A percentile compares a stretch with the other conserved stretches of the same genome.
phyloP scores from a whole-genome alignment of 805 yeast species.

The Candida ortonii region DNA sequence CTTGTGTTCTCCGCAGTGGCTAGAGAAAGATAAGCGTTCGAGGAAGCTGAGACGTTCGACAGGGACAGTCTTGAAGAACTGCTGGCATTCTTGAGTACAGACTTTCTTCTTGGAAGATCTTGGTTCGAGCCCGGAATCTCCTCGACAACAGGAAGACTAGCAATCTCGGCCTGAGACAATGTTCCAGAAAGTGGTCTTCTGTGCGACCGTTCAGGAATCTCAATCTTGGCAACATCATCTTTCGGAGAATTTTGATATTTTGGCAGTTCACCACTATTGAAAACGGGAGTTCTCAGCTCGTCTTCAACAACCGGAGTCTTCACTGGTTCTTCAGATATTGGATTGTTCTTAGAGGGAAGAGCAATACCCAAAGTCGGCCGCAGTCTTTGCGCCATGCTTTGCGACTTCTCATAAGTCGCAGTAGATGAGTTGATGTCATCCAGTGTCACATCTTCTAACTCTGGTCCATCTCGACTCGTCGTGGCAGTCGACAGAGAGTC shows the following conservation, averaged over 20 bases:
- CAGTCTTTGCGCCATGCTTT: slow-evolving; percentile 46
- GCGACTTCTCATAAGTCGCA: slow-evolving; percentile 11
- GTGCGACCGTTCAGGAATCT: slow-evolving; percentile 35
- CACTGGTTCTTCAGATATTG: slow-evolving; percentile 7
- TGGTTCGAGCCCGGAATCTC: slow-evolving; percentile 1
- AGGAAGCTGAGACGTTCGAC: slow-evolving; percentile 42
- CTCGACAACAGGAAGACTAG: slow-evolving; percentile 1
- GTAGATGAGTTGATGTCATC: slow-evolving; percentile 8
- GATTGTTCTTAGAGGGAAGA: slow-evolving; percentile 17
- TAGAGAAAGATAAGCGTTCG: slow-evolving; percentile 61
- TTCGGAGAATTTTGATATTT: not conserved
- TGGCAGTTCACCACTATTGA: not conserved
- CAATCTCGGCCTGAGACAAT: slow-evolving; percentile 5
- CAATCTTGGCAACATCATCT: slow-evolving; percentile 8
- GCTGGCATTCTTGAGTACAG: slow-evolving; percentile 45
- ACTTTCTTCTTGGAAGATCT: slow-evolving; percentile 32
- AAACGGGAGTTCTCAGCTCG: slow-evolving; percentile 23
- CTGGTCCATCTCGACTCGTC: slow-evolving; percentile 9
- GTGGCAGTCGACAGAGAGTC: slow-evolving; percentile 13
- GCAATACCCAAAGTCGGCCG: slow-evolving; percentile 37
- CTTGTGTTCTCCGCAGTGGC: slow-evolving; percentile 81
- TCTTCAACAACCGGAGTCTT: slow-evolving; percentile 16
- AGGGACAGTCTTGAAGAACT: slow-evolving; percentile 18
- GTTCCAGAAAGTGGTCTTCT: slow-evolving; percentile 23
- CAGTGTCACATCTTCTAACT: slow-evolving; percentile 5